Conservation (phyloP, 352 stramenopile genomes). For the Phytopythium vexans region DNA sequence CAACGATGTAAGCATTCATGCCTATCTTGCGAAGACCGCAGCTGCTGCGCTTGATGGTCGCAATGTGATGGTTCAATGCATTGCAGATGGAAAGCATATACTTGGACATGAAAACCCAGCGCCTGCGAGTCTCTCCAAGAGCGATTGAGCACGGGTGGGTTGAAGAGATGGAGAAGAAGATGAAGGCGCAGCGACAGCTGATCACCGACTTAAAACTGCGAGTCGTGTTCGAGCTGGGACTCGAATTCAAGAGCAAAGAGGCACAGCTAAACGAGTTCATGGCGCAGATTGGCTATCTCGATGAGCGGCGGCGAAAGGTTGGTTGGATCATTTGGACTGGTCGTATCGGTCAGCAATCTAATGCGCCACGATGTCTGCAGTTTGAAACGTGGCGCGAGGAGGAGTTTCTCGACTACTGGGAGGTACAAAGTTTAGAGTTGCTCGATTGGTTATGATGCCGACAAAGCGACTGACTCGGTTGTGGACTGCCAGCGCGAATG, state of each 20-base stretch:
- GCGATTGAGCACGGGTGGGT: conserved; percentile 82
- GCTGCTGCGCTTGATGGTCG: too few species aligned
- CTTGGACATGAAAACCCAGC: conserved; percentile 77
- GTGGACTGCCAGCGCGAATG: conserved; percentile 51
- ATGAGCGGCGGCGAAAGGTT: conserved; percentile 53
- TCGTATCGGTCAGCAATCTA: background rate
- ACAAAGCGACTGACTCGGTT: background rate
- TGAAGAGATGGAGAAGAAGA: conserved; percentile 79
- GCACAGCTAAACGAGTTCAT: conserved; percentile 29
- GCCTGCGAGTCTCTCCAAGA: conserved; percentile 62
- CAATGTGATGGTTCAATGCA: too few species aligned
- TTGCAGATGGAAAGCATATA: conserved; percentile 78
- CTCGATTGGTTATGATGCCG: background rate
- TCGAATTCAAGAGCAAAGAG: conserved; percentile 58
- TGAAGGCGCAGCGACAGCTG: conserved; percentile 44
- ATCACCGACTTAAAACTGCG: conserved; percentile 67
- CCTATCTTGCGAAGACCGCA: background rate
- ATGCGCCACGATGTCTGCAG: conserved; percentile 17
- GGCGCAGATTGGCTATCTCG: conserved; percentile 28
- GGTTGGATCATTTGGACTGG: background rate
- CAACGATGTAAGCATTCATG: conserved; percentile 44
- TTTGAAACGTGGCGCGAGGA: conserved; percentile 73
- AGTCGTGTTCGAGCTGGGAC: conserved; percentile 49
- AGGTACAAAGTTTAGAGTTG: conserved; percentile 27
- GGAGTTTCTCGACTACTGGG: conserved; percentile 78